These are phyloP conservation scores for Cetradonia linearis DNA, from an alignment of 495 filamentous ascomycete genomes.

Conservation along the genomic window DNA sequence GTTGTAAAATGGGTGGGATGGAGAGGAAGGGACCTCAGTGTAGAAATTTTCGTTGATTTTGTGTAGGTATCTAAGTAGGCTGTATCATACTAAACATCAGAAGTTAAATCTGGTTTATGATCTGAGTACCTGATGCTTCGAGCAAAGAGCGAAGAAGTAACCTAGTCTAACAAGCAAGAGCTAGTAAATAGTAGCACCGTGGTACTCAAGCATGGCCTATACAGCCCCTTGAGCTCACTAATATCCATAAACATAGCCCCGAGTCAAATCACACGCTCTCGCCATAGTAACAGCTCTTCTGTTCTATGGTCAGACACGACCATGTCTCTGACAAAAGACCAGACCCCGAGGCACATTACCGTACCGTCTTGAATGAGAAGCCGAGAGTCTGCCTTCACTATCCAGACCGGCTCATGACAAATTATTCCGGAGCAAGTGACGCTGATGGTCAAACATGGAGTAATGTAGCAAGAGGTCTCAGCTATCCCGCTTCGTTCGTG, in stretches of 20 bases:
- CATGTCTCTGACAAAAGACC: too few species aligned
- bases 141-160: slow-evolving; percentile 6
- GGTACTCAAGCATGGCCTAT: too few species aligned
- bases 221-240: too few species aligned
- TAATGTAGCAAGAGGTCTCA: not conserved
- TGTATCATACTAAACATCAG: too few species aligned
- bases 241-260: not conserved
- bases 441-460: not conserved
- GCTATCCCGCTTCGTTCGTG: too few species aligned
- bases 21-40: too few species aligned
- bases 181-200: too few species aligned
- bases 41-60: too few species aligned
- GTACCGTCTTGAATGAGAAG: not conserved
- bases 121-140: not conserved
- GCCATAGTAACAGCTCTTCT: not conserved
- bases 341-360: too few species aligned
- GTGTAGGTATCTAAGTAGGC: too few species aligned
- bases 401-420: not conserved
- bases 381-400: not conserved
- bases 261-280: not conserved
- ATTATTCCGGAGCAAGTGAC: not conserved
- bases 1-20: too few species aligned
- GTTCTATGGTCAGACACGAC: too few species aligned
- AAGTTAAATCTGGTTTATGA: not conserved
- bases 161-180: not conserved